Evolutionary conservation across 1,139 yeast genomes (phyloP).

Genomic region (Arxiozyma slooffiae): DNA sequence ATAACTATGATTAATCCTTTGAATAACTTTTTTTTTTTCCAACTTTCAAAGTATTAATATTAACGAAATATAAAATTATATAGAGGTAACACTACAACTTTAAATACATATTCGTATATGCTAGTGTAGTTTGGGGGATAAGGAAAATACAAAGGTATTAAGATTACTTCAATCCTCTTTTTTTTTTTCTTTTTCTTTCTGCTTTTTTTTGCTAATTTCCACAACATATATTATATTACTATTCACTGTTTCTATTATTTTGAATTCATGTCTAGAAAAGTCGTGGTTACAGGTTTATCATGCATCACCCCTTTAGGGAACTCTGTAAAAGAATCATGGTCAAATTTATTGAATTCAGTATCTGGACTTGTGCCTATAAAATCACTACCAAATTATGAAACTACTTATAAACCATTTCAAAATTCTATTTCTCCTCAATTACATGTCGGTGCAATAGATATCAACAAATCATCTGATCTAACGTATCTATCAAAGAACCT

Average conservation of each 20-base stretch:
- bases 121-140: no score
- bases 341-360: constrained; percentile 38
- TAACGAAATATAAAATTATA: no score
- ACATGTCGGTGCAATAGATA: constrained; percentile 5
- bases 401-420: constrained; percentile 34
- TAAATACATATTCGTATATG: no score
- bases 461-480: constrained; percentile 19
- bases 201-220: neutral
- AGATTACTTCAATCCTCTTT: no score
- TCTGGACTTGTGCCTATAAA: constrained; percentile 50
- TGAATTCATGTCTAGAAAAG: constrained; percentile 37
- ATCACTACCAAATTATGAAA: constrained; percentile 39
- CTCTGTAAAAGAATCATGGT: constrained; percentile 50
- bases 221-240: neutral
- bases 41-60: no score
- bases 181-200: neutral
- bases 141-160: no score
- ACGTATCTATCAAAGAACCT: constrained; percentile 29
- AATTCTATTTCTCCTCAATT: neutral
- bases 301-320: constrained; percentile 78
- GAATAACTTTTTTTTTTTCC: no score
- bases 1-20: no score
- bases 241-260: neutral
- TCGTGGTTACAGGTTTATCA: constrained; percentile 89
- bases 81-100: no score